Conservation (phyloP, 805 yeast genomes). For the Candida incommunis region DNA sequence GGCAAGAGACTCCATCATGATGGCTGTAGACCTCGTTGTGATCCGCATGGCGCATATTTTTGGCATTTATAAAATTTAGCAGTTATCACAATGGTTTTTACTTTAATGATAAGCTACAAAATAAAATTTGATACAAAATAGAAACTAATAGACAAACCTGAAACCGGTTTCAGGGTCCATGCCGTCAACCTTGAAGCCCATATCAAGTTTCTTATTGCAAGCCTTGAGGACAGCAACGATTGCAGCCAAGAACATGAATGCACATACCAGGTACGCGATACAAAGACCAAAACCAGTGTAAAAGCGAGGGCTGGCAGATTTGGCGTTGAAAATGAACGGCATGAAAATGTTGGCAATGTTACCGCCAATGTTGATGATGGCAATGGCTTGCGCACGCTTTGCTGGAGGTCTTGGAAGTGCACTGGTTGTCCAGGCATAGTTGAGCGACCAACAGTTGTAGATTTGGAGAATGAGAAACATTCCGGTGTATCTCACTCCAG, state of each 20-base stretch:
- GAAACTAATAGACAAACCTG: conserved; percentile 12
- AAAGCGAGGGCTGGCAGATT: conserved; percentile 14
- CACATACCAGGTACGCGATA: conserved; percentile 8
- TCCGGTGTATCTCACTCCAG: conserved; percentile 45
- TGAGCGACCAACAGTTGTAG: conserved; percentile 38
- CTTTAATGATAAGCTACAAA: too few species aligned
- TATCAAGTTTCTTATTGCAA: conserved; percentile 12
- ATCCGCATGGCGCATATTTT: conserved; percentile 77
- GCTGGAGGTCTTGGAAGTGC: conserved; percentile 44
- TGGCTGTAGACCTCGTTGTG: conserved; percentile 89
- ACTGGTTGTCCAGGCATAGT: conserved; percentile 42
- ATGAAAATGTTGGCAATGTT: conserved; percentile 16
- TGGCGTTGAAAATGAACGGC: conserved; percentile 12
- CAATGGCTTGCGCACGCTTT: conserved; percentile 44
- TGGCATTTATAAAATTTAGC: conserved; percentile 45
- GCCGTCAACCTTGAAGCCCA: conserved; percentile 15
- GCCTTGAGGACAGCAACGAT: conserved; percentile 7
- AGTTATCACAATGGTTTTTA: too few species aligned
- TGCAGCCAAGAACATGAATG: conserved; percentile 8
- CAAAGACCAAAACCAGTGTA: conserved; percentile 16
- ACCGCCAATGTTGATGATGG: conserved; percentile 32
- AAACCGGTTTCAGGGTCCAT: conserved; percentile 17
- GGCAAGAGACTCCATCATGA: conserved; percentile 76
- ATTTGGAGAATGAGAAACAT: conserved; percentile 47
- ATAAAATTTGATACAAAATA: too few species aligned